These are phyloP conservation scores for Sphaerulina musiva DNA, from an alignment of 2,329 filamentous ascomycete species.

Conservation along the genomic window DNA sequence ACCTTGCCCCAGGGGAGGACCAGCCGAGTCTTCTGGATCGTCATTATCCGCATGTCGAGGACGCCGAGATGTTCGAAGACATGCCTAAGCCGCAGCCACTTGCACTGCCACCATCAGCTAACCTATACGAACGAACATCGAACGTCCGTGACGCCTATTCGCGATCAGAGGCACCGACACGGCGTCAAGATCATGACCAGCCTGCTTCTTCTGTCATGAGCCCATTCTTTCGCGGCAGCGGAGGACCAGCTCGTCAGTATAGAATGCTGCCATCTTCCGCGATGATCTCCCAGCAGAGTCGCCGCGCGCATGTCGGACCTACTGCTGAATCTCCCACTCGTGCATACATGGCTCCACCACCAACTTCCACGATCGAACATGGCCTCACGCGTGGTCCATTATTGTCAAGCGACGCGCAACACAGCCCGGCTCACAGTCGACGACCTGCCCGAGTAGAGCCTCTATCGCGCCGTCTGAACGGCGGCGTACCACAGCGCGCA, in stretches of 20 bases:
- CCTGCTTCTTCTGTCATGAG: constrained; percentile 32
- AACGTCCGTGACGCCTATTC: neutral
- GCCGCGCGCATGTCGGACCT: too few species aligned
- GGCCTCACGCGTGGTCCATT: neutral
- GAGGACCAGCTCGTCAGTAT: neutral
- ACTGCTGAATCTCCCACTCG: neutral
- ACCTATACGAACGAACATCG: neutral
- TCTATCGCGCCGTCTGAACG: neutral
- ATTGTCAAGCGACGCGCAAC: neutral
- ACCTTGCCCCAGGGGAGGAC: neutral
- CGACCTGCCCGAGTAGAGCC: neutral
- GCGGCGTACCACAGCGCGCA: neutral
- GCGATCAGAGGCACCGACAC: neutral
- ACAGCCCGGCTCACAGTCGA: neutral
- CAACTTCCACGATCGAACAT: neutral
- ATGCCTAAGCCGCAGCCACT: neutral
- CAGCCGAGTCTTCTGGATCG: neutral
- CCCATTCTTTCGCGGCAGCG: constrained; percentile 34
- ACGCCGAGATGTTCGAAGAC: neutral
- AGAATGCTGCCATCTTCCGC: neutral
- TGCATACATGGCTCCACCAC: neutral
- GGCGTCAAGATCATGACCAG: constrained; percentile 1
- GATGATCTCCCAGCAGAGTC: neutral
- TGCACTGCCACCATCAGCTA: neutral
- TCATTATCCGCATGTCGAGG: neutral